A percentile compares a stretch with the other conserved stretches of the same genome.
Evolutionary conservation across 257 asterid genomes (phyloP).

Genomic region (Voacanga thouarsii): DNA sequence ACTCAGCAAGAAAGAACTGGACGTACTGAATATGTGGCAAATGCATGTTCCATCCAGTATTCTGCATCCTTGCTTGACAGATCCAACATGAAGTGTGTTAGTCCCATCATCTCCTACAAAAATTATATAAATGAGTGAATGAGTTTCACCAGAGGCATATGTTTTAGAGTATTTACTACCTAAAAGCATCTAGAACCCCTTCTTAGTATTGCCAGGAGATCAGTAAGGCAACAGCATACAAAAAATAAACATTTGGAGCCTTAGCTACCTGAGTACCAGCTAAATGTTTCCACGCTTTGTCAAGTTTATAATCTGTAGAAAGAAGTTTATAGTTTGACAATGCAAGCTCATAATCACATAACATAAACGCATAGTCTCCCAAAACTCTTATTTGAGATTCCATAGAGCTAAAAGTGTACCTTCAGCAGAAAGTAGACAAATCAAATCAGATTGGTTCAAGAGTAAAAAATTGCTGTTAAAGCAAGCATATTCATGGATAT

Average conservation of each 20-base stretch:
- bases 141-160: conserved; percentile 13
- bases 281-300: conserved; percentile 92
- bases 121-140: conserved; percentile 23
- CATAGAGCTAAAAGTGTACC: conserved; percentile 91
- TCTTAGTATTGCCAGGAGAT: conserved; percentile 14
- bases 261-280: conserved; percentile 94
- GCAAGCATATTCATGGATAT: conserved; percentile 23
- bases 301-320: conserved; percentile 93
- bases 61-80: conserved; percentile 92
- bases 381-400: conserved; percentile 96
- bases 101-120: conserved; percentile 92
- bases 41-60: conserved; percentile 96
- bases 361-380: conserved; percentile 97
- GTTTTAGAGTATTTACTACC: neutral
- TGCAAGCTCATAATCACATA: conserved; percentile 97
- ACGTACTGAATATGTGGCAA: conserved; percentile 72
- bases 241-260: neutral
- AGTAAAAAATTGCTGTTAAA: conserved; percentile 4
- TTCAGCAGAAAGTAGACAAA: conserved; percentile 40
- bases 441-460: conserved; percentile 28
- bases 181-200: neutral
- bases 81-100: conserved; percentile 89
- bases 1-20: conserved; percentile 18
- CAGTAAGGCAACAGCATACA: conserved; percentile 19
- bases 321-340: conserved; percentile 90